Percentiles rank a stretch among this genome's conserved stretches.
Conservation (phyloP, 164 flowering plant genomes). For the Akebia trifoliata region DNA sequence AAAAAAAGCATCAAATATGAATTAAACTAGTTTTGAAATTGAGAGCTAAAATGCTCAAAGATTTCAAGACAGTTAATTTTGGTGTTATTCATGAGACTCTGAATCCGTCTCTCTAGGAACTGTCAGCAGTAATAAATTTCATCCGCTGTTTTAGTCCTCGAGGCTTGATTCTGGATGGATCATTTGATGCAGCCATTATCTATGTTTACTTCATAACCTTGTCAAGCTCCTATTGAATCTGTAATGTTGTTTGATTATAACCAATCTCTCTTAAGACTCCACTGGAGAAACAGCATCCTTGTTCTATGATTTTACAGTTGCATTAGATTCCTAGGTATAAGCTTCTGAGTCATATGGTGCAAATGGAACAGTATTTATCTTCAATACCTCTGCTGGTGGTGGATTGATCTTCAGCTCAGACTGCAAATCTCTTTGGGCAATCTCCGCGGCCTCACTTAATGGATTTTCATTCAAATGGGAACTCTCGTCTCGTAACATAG, state of each 20-base stretch:
- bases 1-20: too few species aligned
- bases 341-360: background rate
- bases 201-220: slow-evolving; percentile 3
- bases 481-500: background rate
- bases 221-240: too few species aligned
- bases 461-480: background rate
- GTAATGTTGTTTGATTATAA: background rate
- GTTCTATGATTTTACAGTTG: background rate
- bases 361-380: background rate
- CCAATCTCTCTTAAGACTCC: background rate
- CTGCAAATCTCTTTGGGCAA: background rate
- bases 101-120: background rate
- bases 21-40: background rate
- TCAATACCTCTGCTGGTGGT: background rate
- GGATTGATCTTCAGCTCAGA: background rate
- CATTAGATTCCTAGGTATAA: background rate
- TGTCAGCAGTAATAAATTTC: background rate
- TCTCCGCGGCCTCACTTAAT: background rate
- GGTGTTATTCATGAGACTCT: too few species aligned
- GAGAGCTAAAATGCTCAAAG: too few species aligned
- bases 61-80: too few species aligned
- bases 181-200: background rate
- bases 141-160: background rate
- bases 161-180: background rate
- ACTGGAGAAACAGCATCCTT: background rate